Percentiles rank a stretch among this genome's conserved stretches.
phyloP scores from a whole-genome alignment of 148 eudicot species.

The Pouteria glomerata region DNA sequence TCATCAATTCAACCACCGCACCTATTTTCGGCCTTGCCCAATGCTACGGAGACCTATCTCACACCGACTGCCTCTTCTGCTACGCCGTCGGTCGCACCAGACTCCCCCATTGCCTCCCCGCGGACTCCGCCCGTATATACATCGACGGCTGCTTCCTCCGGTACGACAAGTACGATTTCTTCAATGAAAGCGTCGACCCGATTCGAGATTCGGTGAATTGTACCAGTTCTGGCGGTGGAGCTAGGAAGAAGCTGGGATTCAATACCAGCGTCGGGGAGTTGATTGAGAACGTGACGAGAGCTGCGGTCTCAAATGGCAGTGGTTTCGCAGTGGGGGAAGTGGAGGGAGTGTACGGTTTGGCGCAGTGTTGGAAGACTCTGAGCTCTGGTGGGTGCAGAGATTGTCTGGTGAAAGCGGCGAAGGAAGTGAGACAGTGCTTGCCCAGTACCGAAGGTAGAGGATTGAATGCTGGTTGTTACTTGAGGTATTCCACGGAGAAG shows the following conservation, averaged over 20 bases:
- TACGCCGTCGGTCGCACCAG: constrained; percentile 43
- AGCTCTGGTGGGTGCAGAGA: constrained; percentile 31
- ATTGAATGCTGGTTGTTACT: constrained; percentile 46
- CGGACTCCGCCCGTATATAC: constrained; percentile 24
- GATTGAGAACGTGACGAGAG: constrained; percentile 26
- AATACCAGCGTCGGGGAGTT: constrained; percentile 17
- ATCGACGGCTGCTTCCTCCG: constrained; percentile 54
- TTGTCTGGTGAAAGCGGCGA: constrained; percentile 41
- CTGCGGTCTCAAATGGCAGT: constrained; percentile 18
- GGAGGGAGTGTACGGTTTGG: constrained; percentile 46
- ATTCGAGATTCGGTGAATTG: constrained; percentile 28
- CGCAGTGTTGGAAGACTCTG: constrained; percentile 50
- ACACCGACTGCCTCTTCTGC: constrained; percentile 44
- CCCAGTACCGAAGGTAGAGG: constrained; percentile 45
- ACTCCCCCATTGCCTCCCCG: constrained; percentile 42
- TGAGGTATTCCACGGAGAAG: constrained; percentile 46
- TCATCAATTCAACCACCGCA: constrained; percentile 6
- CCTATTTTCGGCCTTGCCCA: constrained; percentile 34
- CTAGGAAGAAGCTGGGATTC: constrained; percentile 9
- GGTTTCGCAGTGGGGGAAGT: constrained; percentile 28
- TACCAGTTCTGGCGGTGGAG: background rate
- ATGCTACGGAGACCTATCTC: constrained; percentile 33
- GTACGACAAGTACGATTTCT: constrained; percentile 33
- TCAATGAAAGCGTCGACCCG: constrained; percentile 22
- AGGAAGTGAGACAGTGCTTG: constrained; percentile 24